Evolutionary conservation across 305 asterid species (phyloP), one percentile per base, ranked within the genome.

Genomic region (Fraxinus floribunda): DNA sequence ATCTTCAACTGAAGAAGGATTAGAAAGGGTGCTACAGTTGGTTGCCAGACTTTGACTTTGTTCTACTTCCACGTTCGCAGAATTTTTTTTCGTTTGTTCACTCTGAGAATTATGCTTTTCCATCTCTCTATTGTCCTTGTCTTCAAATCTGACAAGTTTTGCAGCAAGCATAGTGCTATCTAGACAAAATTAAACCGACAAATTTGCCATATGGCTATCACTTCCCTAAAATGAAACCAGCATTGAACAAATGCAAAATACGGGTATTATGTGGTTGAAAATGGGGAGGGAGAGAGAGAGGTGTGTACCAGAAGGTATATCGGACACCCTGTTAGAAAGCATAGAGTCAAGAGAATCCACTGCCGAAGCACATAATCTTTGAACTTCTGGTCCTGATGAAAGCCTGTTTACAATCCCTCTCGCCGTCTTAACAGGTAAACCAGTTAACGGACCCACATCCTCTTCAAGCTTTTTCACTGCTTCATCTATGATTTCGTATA

Each of bases 321-420:
- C 83, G 39, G 87, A 84, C n/a, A 78, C 84, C 82, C 92, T 86
- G 80, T 85, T 71, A 73, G 93, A 86, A 83, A 86, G 89, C 79
- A 90, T 83, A 32, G 77, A 76, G 80, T 93, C 97, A 1, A 96
- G 89, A 68, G 92, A 88, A 78, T 92, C 93, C 24, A 94, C 81
- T 10, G 95, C 97, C 70, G 88, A 84, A 86, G 92, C 87, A 81
- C 99, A 96, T 5, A 93, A 89, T 77, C 84, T 84, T 90, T 92
- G 98, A 89, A 96, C 92, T 86, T 92, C 94, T 1, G 93, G 92
- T 81, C 98, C 98, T 0, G 91, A 91, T 7, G 98, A 92, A 73
- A 96, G 97, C 90, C 98, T 89, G 89, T 96, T 96, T 72, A 96
- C 98, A 35, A 96, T 96, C 77, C 99, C 98, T 80, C 99, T 86